A percentile compares a stretch with the other conserved stretches of the same genome.
These are phyloP conservation scores for Ambrosiella xylebori DNA, from an alignment of 2,329 filamentous ascomycete genomes.

Conservation along the genomic window DNA sequence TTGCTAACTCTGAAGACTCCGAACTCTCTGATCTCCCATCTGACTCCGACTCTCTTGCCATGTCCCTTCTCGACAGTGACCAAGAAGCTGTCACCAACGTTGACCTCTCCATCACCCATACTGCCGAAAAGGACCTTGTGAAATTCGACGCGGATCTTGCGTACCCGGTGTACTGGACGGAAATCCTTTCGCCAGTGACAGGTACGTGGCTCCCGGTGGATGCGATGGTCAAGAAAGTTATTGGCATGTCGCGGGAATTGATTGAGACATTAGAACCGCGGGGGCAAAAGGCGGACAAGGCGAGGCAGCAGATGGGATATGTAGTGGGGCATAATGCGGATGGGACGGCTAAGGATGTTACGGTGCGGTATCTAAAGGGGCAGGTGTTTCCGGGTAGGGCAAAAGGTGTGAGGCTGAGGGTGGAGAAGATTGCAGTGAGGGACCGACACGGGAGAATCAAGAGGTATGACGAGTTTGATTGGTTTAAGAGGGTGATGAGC, in stretches of 20 bases:
- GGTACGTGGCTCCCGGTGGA: conserved; percentile 68
- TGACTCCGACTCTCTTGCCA: not conserved
- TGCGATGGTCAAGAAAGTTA: conserved; percentile 46
- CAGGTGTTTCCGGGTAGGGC: conserved; percentile 75
- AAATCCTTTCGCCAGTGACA: conserved; percentile 68
- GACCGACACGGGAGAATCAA: conserved; percentile 62
- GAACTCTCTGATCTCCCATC: not conserved
- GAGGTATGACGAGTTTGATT: conserved; percentile 63
- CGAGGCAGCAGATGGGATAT: conserved; percentile 81
- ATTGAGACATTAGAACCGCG: conserved; percentile 65
- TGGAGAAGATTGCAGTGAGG: conserved; percentile 67
- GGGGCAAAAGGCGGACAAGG: conserved; percentile 65
- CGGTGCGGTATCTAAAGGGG: conserved; percentile 71
- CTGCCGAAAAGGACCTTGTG: conserved; percentile 18
- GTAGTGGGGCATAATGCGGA: conserved; percentile 68
- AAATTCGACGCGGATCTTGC: conserved; percentile 60
- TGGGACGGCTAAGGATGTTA: conserved; percentile 86
- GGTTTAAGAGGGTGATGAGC: conserved; percentile 69
- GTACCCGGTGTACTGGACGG: conserved; percentile 85
- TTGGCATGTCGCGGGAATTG: conserved; percentile 57
- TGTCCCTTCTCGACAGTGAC: conserved; percentile 34
- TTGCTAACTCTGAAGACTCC: conserved; percentile 13
- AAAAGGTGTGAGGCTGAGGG: conserved; percentile 62
- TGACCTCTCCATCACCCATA: conserved; percentile 1
- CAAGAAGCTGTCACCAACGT: conserved; percentile 34